phyloP scores from a whole-genome alignment of 495 filamentous ascomycete species.

The Penicillium subrubescens region DNA sequence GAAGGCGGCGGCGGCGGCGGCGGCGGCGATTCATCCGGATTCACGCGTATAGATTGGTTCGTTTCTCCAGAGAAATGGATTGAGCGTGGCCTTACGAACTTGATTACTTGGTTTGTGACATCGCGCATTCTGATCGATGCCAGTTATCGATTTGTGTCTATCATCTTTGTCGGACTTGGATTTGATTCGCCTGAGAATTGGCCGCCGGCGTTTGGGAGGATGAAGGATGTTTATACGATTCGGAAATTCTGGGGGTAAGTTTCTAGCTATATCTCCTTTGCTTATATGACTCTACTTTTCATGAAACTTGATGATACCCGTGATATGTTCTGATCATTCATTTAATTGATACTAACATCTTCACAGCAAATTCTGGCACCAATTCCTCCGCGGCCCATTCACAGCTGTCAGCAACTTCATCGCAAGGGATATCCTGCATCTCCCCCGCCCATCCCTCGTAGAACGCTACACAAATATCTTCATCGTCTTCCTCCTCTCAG shows the following conservation, averaged over 20 bases:
- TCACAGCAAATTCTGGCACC: constrained; percentile 46
- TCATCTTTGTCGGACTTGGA: constrained; percentile 16
- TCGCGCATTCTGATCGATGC: constrained; percentile 17
- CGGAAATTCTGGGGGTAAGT: constrained; percentile 37
- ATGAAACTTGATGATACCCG: too few species aligned
- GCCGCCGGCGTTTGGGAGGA: constrained; percentile 35
- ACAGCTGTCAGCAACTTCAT: constrained; percentile 30
- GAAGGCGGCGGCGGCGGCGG: neutral
- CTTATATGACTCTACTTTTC: neutral
- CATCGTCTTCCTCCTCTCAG: constrained; percentile 39
- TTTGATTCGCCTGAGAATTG: constrained; percentile 24
- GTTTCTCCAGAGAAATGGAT: constrained; percentile 12
- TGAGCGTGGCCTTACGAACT: constrained; percentile 2
- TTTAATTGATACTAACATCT: neutral
- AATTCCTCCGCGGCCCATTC: constrained; percentile 34
- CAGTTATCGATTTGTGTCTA: constrained; percentile 17
- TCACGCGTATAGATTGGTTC: constrained; percentile 3
- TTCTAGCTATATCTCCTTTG: neutral
- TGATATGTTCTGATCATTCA: too few species aligned
- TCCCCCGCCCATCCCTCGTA: constrained; percentile 28
- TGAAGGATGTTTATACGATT: constrained; percentile 36
- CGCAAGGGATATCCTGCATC: constrained; percentile 26
- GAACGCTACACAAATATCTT: constrained; percentile 38
- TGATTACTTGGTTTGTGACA: constrained; percentile 17
- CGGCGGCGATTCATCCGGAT: neutral